Percentiles rank a stretch among this genome's conserved stretches.
Conservation (phyloP, 73 alveolate genomes). For the Tetrahymena thermophila region DNA sequence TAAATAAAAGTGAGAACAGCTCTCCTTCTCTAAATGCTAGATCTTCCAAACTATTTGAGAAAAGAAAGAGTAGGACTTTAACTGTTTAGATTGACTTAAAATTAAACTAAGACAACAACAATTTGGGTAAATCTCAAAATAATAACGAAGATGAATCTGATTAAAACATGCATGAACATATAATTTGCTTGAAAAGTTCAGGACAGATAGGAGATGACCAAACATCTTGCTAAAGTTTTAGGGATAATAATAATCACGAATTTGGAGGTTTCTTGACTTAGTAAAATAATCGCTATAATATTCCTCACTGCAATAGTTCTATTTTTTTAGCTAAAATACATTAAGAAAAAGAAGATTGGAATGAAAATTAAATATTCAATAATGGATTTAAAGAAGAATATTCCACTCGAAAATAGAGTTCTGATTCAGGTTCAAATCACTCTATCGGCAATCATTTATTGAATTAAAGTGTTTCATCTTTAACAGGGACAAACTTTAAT, state of each 20-base stretch:
- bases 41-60: not conserved
- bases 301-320: not conserved
- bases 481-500: not conserved
- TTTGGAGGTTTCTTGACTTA: not conserved
- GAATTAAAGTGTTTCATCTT: not conserved
- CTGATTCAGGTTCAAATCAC: not conserved
- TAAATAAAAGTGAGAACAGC: not conserved
- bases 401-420: not conserved
- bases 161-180: not conserved
- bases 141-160: not conserved
- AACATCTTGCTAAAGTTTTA: not conserved
- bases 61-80: not conserved
- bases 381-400: not conserved
- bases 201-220: not conserved
- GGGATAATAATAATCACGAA: not conserved
- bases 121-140: not conserved
- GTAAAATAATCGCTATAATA: not conserved
- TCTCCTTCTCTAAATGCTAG: not conserved
- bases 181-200: not conserved
- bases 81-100: not conserved
- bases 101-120: not conserved
- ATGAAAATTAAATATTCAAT: not conserved
- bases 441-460: not conserved
- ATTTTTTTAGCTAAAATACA: not conserved
- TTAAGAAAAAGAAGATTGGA: not conserved